phyloP scores from a whole-genome alignment of 139 green algal genomes.

The Chlorella sp. region DNA sequence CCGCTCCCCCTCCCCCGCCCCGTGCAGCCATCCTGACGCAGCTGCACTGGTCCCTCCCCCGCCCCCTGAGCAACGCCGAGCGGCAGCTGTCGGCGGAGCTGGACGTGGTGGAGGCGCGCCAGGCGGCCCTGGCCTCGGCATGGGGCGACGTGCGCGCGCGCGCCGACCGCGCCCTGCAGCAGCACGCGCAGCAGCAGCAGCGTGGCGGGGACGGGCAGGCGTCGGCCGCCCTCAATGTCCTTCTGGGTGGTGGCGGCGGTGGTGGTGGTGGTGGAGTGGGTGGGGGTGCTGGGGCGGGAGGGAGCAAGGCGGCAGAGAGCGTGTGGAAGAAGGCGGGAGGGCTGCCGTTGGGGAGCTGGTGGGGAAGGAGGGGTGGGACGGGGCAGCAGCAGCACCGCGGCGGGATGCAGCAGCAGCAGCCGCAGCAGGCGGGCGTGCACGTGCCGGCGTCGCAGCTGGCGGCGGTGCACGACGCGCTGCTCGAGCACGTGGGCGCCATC shows the following conservation, averaged over 20 bases:
- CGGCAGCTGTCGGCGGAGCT: slow-evolving; percentile 21
- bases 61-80: slow-evolving; percentile 43
- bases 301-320: no score
- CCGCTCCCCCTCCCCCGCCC: no score
- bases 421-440: background rate
- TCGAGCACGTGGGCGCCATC: background rate
- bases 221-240: no score
- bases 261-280: no score
- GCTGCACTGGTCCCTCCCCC: slow-evolving; percentile 57
- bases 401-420: background rate
- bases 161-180: background rate
- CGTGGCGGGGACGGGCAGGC: no score
- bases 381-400: background rate
- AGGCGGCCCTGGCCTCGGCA: background rate
- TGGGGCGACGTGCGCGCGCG: background rate
- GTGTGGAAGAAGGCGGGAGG: no score
- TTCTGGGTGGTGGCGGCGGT: background rate
- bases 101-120: background rate
- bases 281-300: background rate
- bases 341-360: background rate
- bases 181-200: background rate
- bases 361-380: background rate
- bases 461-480: background rate
- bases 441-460: background rate
- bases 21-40: slow-evolving; percentile 39